Conservation (phyloP, 2,329 filamentous ascomycete genomes). For the Penicillium frequentans region DNA sequence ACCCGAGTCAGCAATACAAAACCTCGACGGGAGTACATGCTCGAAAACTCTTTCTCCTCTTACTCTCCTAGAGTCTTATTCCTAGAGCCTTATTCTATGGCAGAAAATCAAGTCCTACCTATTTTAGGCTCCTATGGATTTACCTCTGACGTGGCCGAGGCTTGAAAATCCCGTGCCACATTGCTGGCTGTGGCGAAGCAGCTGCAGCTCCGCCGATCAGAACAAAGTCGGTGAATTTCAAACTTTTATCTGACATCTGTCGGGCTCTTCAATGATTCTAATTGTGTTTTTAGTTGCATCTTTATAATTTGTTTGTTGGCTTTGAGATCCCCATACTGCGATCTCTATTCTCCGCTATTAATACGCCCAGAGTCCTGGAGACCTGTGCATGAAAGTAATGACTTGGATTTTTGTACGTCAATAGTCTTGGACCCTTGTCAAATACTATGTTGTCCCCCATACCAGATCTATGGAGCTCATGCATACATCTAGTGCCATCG, state of each 20-base stretch:
- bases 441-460: neutral
- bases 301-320: conserved; percentile 9
- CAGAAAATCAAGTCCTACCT: neutral
- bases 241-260: conserved; percentile 5
- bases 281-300: conserved; percentile 5
- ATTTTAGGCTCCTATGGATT: conserved; percentile 10
- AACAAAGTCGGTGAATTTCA: conserved; percentile 20
- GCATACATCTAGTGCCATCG: neutral
- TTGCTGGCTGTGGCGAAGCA: conserved; percentile 40
- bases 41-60: neutral
- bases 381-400: conserved; percentile 10
- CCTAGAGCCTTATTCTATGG: neutral
- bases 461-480: neutral
- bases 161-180: conserved; percentile 23
- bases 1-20: neutral
- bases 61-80: neutral
- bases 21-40: neutral
- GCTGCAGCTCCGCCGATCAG: conserved; percentile 29
- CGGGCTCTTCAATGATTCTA: conserved; percentile 6
- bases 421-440: neutral
- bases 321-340: conserved; percentile 10
- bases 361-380: conserved; percentile 8
- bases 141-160: conserved; percentile 36
- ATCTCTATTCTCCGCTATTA: conserved; percentile 3
- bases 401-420: conserved; percentile 9